Conservation (phyloP, 23 red algal genomes). For the Chondrus crispus region DNA sequence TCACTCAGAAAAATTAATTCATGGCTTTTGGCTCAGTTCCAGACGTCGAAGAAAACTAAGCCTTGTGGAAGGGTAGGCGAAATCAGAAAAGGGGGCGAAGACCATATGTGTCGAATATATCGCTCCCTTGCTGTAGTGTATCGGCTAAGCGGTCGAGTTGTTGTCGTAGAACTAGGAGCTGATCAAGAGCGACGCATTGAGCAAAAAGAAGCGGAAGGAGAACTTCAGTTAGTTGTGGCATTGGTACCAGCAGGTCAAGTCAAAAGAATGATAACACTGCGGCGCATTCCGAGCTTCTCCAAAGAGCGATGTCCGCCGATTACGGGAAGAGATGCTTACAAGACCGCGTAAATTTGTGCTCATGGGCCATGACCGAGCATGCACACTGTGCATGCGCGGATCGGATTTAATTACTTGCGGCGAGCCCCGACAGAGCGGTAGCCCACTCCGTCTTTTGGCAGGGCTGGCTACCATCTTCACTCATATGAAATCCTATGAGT, state of each 20-base stretch:
- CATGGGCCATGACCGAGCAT: conserved; percentile 44
- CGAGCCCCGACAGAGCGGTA: conserved; percentile 33
- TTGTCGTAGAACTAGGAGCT: not conserved
- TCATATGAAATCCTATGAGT: too few relatives aligned
- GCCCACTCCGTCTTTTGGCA: conserved; percentile 53
- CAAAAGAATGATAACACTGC: conserved; percentile 20
- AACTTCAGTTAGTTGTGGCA: conserved; percentile 26
- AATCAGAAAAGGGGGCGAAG: conserved; percentile 13
- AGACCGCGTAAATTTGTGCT: conserved; percentile 34
- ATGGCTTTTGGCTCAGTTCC: conserved; percentile 45
- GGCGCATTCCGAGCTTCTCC: conserved; percentile 28
- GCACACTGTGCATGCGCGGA: conserved; percentile 41
- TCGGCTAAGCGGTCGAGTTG: conserved; percentile 40
- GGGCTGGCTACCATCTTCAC: too few relatives aligned
- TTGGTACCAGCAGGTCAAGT: conserved; percentile 40
- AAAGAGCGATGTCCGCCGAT: conserved; percentile 49
- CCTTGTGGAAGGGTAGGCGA: conserved; percentile 28
- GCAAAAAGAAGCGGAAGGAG: conserved; percentile 38
- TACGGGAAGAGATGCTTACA: conserved; percentile 48
- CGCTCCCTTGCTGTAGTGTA: conserved; percentile 8
- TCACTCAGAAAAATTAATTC: conserved; percentile 33
- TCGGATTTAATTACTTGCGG: conserved; percentile 19
- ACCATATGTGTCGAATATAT: not conserved
- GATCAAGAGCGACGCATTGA: conserved; percentile 30
- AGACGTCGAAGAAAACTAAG: conserved; percentile 32